phyloP scores from a whole-genome alignment of 352 stramenopile genomes.

The Phytophthora podocarpi region DNA sequence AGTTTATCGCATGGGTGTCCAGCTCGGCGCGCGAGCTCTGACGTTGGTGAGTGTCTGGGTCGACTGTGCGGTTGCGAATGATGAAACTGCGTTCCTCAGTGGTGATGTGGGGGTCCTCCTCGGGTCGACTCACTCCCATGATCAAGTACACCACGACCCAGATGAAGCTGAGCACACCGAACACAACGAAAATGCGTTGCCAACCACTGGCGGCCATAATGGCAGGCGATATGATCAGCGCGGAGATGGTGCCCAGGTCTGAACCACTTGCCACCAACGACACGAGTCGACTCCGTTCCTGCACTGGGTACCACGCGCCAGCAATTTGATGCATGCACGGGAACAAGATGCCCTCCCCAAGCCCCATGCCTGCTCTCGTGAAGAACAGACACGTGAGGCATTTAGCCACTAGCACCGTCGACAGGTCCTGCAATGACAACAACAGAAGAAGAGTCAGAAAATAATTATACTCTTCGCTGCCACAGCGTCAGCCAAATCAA shows the following conservation, averaged over 20 bases:
- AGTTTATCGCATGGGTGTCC: constrained; percentile 65
- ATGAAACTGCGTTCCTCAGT: constrained; percentile 67
- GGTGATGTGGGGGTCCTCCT: constrained; percentile 68
- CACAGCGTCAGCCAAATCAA: neutral
- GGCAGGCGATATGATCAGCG: constrained; percentile 74
- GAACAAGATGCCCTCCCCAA: constrained; percentile 88
- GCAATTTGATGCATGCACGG: constrained; percentile 89
- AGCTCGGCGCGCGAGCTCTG: constrained; percentile 46
- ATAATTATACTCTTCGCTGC: neutral
- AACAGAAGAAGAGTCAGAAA: neutral
- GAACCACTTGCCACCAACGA: constrained; percentile 78
- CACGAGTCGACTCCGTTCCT: constrained; percentile 83
- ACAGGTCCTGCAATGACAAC: constrained; percentile 55
- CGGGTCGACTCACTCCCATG: constrained; percentile 67
- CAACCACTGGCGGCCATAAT: constrained; percentile 69
- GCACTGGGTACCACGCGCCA: constrained; percentile 82
- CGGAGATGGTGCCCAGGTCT: constrained; percentile 82
- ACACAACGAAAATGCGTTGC: constrained; percentile 80
- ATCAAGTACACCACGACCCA: constrained; percentile 71
- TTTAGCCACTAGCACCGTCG: constrained; percentile 67
- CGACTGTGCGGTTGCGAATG: constrained; percentile 59
- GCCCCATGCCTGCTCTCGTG: constrained; percentile 78
- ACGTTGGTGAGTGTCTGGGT: constrained; percentile 45
- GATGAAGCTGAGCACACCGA: constrained; percentile 75
- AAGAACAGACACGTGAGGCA: constrained; percentile 76